Evolutionary conservation across 345 rosid genomes (phyloP), one percentile per base, ranked within the genome.

Genomic region (Balakata baccata): DNA sequence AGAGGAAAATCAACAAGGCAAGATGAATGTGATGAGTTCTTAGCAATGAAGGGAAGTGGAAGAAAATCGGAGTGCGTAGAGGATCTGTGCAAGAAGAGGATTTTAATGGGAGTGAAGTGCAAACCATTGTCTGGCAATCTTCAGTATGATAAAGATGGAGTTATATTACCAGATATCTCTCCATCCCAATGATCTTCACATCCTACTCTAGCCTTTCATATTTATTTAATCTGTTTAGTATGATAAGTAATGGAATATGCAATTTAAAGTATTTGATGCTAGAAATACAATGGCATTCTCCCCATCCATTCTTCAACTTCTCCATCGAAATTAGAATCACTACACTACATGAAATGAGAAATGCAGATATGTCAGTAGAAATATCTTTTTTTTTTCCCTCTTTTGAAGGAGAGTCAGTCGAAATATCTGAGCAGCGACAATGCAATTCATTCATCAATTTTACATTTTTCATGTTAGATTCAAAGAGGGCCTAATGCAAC

Each of bases 21-120:
- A 1, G 69, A 46, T 34, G 66, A 57, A 20, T n/a, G 34, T 43
- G 47, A 43, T 5, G 29, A 34, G 65, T 29, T 39, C 13, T 16
- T 61, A 57, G 16, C 63, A 18, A 66, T 14, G n/a, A 66, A 39
- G 7, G 18, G 37, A 7, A 29, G 9, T 0, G 63, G 20, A 72
- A 77, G 67, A 54, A 73, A 61, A 39, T 13, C 52, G 38, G n/a
- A 68, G 43, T 6, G 73, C 34, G 34, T 52, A 0, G 68, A 56
- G 34, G 92, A 87, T 75, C 72, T 90, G 13, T 90, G 95, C 81
- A 90, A 85, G 87, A 90, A 85, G 85, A 88, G 91, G 78, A 90
- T 88, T 56, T 78, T 90, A n/a, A 81, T 87, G 86, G 95, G 95
- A 13, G 85, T 37, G 68, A 90, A 69, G 71, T 90, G 96, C 84